phyloP scores from a whole-genome alignment of 129 eudicot genomes.

The Ambrosia artemisiifolia region DNA sequence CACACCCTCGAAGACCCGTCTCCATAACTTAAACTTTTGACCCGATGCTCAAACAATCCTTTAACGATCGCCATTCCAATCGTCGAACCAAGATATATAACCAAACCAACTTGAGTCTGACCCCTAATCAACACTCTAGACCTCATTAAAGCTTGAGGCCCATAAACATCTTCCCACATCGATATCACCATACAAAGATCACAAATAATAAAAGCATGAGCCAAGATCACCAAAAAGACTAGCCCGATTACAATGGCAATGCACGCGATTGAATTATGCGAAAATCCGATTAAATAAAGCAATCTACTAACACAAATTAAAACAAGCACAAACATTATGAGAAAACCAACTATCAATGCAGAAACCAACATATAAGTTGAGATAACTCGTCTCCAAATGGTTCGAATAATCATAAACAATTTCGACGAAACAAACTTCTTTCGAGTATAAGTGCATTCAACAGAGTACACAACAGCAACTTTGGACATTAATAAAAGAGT shows the following conservation, averaged over 20 bases:
- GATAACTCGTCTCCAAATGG: conserved; percentile 65
- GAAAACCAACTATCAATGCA: conserved; percentile 46
- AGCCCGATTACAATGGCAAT: conserved; percentile 47
- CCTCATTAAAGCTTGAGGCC: conserved; percentile 70
- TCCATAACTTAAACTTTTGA: conserved; percentile 75
- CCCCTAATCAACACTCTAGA: conserved; percentile 69
- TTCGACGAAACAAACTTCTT: conserved; percentile 46
- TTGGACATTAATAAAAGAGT: conserved; percentile 64
- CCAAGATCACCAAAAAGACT: conserved; percentile 51
- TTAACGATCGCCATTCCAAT: conserved; percentile 70
- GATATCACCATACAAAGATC: conserved; percentile 69
- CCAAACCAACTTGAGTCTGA: conserved; percentile 74
- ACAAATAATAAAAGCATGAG: conserved; percentile 57
- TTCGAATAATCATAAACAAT: conserved; percentile 33
- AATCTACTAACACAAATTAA: conserved; percentile 45
- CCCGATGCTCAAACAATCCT: conserved; percentile 81
- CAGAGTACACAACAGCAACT: conserved; percentile 72
- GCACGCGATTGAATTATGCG: conserved; percentile 41
- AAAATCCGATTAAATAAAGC: conserved; percentile 43
- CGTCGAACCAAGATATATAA: conserved; percentile 66
- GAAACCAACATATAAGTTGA: conserved; percentile 61
- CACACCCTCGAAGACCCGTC: conserved; percentile 66
- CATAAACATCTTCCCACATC: conserved; percentile 74
- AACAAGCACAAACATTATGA: conserved; percentile 50
- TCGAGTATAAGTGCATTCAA: conserved; percentile 72